These are phyloP conservation scores for Hypoxylon sp. DNA, from an alignment of 2,329 filamentous ascomycete genomes.

Conservation along the genomic window DNA sequence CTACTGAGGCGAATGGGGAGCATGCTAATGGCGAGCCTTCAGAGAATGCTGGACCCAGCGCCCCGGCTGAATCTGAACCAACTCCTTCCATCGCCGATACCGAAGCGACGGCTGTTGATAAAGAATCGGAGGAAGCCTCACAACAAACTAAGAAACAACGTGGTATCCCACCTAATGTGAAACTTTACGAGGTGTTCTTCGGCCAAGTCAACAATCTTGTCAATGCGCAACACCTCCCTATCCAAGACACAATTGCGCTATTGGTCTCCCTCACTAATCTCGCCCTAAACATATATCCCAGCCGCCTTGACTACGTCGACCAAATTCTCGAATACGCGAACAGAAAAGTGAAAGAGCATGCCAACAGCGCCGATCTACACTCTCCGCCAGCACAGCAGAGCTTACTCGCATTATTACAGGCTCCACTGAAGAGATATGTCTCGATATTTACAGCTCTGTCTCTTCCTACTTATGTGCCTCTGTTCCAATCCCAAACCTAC, in stretches of 20 bases:
- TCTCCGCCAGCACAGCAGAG: conserved; percentile 88
- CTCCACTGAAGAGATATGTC: conserved; percentile 87
- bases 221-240: conserved; percentile 87
- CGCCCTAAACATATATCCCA: conserved; percentile 94
- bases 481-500: conserved; percentile 92
- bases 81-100: conserved; percentile 60
- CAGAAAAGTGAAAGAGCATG: conserved; percentile 86
- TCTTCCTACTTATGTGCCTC: conserved; percentile 89
- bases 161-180: conserved; percentile 80
- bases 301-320: conserved; percentile 92
- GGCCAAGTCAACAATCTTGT: conserved; percentile 94
- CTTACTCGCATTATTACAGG: conserved; percentile 88
- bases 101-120: conserved; percentile 62
- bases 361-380: conserved; percentile 95
- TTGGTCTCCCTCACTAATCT: conserved; percentile 94
- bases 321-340: conserved; percentile 91
- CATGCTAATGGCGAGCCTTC: conserved; percentile 52
- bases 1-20: conserved; percentile 53
- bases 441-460: conserved; percentile 97
- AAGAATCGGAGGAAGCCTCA: conserved; percentile 48
- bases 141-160: conserved; percentile 53
- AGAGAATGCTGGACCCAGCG: conserved; percentile 49
- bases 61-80: conserved; percentile 50
- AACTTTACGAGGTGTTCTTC: conserved; percentile 97
- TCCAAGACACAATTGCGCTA: conserved; percentile 93